A percentile compares a stretch with the other conserved stretches of the same genome.
Evolutionary conservation across 2,329 filamentous ascomycete genomes (phyloP).

Genomic region (Mycosphaerella arachidis): DNA sequence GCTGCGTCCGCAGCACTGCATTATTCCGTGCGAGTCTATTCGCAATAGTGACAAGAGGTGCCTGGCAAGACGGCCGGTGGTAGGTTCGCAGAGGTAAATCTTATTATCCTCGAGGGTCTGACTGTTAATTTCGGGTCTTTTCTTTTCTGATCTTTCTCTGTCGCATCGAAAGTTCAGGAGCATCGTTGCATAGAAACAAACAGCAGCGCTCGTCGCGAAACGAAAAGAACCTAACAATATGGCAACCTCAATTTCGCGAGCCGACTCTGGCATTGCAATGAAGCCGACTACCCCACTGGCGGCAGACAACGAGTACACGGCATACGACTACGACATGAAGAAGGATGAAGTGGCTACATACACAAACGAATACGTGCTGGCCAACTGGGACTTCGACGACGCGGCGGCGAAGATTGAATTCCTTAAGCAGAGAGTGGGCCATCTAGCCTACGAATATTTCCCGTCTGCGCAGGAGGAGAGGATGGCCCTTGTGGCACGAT

Average conservation of each 20-base stretch:
- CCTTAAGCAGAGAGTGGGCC: background rate
- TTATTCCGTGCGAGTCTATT: background rate
- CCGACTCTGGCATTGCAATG: background rate
- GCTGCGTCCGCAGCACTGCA: background rate
- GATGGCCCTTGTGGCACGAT: slow-evolving; percentile 1
- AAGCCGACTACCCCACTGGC: background rate
- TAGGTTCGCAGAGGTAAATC: background rate
- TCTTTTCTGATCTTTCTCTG: background rate
- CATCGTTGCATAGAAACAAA: background rate
- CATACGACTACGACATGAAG: background rate
- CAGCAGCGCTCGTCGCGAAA: background rate
- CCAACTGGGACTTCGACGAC: slow-evolving; percentile 6
- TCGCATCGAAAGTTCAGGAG: background rate
- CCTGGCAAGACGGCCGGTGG: background rate
- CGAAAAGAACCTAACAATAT: background rate
- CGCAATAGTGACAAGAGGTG: background rate
- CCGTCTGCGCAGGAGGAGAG: slow-evolving; percentile 1
- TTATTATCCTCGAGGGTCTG: background rate
- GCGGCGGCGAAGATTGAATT: background rate
- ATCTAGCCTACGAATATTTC: slow-evolving; percentile 5
- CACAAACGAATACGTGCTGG: slow-evolving; percentile 1
- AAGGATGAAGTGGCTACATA: background rate
- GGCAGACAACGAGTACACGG: background rate
- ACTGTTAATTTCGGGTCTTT: background rate
- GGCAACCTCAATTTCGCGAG: background rate